A percentile compares a stretch with the other conserved stretches of the same genome.
Evolutionary conservation across 2,329 filamentous ascomycete genomes (phyloP).

Genomic region (Aspergillus pseudotamarii): DNA sequence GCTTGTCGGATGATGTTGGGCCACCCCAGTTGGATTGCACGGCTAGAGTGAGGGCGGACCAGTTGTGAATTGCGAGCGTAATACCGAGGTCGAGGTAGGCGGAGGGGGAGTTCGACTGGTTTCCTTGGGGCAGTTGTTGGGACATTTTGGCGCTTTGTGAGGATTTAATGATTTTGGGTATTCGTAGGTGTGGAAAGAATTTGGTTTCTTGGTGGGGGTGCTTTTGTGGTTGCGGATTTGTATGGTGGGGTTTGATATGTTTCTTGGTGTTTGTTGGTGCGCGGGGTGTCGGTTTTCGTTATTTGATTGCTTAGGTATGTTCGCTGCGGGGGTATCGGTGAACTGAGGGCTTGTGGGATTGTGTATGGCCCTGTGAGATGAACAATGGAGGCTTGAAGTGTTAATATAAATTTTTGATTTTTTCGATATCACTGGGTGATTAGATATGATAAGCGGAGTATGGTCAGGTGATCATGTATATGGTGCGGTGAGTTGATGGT

Average conservation of each 20-base stretch:
- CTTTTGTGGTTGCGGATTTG: not conserved
- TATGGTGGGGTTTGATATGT: not conserved
- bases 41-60: slow-evolving; percentile 84
- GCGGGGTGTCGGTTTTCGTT: not conserved
- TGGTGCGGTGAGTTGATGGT: not conserved
- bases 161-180: not conserved
- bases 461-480: slow-evolving; percentile 18
- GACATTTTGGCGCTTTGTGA: not conserved
- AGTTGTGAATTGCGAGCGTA: slow-evolving; percentile 80
- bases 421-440: slow-evolving; percentile 11
- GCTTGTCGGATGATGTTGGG: slow-evolving; percentile 78
- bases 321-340: not conserved
- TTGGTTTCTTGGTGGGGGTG: not conserved
- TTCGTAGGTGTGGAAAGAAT: too few species aligned
- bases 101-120: slow-evolving; percentile 52
- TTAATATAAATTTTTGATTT: slow-evolving; percentile 7
- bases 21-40: slow-evolving; percentile 89
- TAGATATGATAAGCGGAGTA: slow-evolving; percentile 12
- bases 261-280: not conserved
- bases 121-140: slow-evolving; percentile 10
- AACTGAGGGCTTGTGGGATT: not conserved
- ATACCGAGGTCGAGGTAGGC: slow-evolving; percentile 82
- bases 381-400: not conserved
- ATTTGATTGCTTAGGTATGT: not conserved
- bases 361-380: not conserved